Base-by-base conservation (phyloP, 768 basidiomycete species). In the Clavaria fumosa region DNA sequence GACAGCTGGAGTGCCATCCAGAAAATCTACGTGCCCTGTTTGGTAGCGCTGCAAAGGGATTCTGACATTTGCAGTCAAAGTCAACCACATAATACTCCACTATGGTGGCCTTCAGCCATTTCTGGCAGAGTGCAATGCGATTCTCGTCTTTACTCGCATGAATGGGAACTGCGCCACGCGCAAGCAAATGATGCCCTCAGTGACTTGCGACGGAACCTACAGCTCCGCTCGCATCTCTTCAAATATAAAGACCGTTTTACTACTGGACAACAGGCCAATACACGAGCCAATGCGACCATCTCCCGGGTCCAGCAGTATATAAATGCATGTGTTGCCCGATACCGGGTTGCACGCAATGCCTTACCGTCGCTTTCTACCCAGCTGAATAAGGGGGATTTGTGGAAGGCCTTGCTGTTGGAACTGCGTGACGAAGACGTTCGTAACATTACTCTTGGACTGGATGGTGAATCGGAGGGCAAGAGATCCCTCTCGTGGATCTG, bases 181-280 rank as follows among this genome's bases (percentile, higher is more conserved):
- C 45, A 48, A 14, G 47, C 44, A 22, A 36, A 50, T 23, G 49
- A 55, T 31, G 42, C 47, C 7, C 42, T 55, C 1, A 34, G 20
- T n/a, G 46, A 47, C 15, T 37, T 53, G 15, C 45, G 46, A 4
- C 40, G 39, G 6, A 42, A 39, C 14, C 26, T 28, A 9, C 26
- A 14, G 9, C 14, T 28, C 14, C 26, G 26, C 14, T 28, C 26
- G 9, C 26, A 28, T 28, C 14, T 28, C 9, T 28, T 9, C 14
- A 28, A 9, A 9, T 9, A 28, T 9, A 28, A 28, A 14, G 26
- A 28, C 14, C 26, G 26, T 14, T 28, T 28, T 28, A 9, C 26
- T 9, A 9, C 9, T 14, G 26, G 26, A 9, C 9, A 9, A 9
- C 9, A 9, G 9, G 26, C 26, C 26, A 28, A 28, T 28, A 28